Evolutionary conservation across 305 asterid genomes (phyloP), one percentile per base, ranked within the genome.

Genomic region (Andrographis paniculata): DNA sequence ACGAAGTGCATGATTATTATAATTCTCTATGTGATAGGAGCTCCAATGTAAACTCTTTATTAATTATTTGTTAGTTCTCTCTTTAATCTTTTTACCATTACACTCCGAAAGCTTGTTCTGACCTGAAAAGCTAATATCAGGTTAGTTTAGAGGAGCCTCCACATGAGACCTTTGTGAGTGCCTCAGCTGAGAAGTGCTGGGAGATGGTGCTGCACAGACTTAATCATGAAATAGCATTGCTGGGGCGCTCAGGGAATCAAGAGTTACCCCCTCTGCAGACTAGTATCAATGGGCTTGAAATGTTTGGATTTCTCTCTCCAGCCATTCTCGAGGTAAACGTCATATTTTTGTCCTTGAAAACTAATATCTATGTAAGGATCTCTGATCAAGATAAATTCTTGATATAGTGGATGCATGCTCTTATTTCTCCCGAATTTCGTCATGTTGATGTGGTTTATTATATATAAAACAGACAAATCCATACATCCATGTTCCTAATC

Each of bases 271-370:
- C 63, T 0, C 20, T 73, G 67, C 70, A 56, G 62, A 63, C 64
- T 47, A 52, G 61, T 57, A 58, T 80, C 51, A 66, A 68, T 13
- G 93, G 86, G 48, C 78, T 78, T 14, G 66, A 64, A 60, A 73
- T 84, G 93, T 84, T 80, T 23, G 93, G 95, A 50, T 64, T 84
- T 48, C 69, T 31, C 43, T 69, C 84, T 28, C 78, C 77, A 0
- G 53, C 74, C 53, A 69, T 78, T 24, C 33, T 77, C 35, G 68
- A 67, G 83, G 93, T 78, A 70, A 17, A 20, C n/a, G n/a, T n/a
- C n/a, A n/a, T n/a, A n/a, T n/a, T n/a, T n/a, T n/a, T n/a, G n/a
- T n/a, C n/a, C n/a, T n/a, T n/a, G n/a, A n/a, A n/a, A n/a, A n/a
- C n/a, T n/a, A n/a, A n/a, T n/a, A n/a, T n/a, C n/a, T n/a, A n/a